phyloP scores from a whole-genome alignment of 495 filamentous ascomycete genomes.

The Platismatia glauca region DNA sequence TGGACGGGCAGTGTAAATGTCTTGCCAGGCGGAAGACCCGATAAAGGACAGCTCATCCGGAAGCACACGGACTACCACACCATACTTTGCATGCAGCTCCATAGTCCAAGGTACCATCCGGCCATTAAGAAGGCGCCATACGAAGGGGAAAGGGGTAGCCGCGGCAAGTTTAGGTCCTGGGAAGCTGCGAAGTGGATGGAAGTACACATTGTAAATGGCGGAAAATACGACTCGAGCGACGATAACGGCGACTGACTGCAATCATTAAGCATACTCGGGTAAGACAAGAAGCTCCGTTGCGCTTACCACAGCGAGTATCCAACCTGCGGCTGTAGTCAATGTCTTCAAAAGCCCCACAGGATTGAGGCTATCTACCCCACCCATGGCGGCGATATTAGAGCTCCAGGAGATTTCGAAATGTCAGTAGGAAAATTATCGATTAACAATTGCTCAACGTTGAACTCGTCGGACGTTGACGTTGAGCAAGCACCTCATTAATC shows the following conservation, averaged over 20 bases:
- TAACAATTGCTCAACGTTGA: neutral
- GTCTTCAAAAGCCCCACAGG: neutral
- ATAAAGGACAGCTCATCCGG: constrained; percentile 35
- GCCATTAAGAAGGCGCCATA: constrained; percentile 16
- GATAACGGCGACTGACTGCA: neutral
- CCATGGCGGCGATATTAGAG: neutral
- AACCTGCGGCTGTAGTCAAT: neutral
- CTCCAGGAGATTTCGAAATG: neutral
- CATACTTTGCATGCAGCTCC: constrained; percentile 33
- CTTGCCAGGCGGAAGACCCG: constrained; percentile 23
- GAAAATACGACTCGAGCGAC: constrained; percentile 5
- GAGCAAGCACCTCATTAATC: neutral
- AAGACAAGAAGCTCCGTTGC: neutral
- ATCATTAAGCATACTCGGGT: neutral
- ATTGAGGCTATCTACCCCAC: neutral
- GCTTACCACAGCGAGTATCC: constrained; percentile 10
- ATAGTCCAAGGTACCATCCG: constrained; percentile 15
- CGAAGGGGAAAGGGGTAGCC: constrained; percentile 19
- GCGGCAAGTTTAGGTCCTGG: constrained; percentile 36
- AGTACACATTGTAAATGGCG: constrained; percentile 37
- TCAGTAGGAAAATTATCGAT: neutral
- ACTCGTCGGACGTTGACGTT: neutral
- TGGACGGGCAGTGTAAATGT: constrained; percentile 19
- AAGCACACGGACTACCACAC: constrained; percentile 31
- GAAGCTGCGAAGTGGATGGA: constrained; percentile 40